Evolutionary conservation across 140 eudicot genomes (phyloP), one percentile per base, ranked within the genome.

Genomic region (Erigeron philadelphicus): DNA sequence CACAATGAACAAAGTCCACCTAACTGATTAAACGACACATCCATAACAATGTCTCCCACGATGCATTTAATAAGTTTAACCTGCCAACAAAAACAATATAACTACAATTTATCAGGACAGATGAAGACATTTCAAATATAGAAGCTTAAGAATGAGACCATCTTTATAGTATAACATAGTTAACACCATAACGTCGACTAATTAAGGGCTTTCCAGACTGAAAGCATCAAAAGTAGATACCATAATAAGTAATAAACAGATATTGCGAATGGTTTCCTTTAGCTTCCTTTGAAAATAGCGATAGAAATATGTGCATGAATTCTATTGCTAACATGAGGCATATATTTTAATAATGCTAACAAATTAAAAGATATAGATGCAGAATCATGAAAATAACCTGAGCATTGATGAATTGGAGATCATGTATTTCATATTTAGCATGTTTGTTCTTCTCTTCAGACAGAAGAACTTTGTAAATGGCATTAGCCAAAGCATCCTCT

Each of bases 1-100:
- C 93, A 76, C 16, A 94, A 84, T 11, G 97, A 81, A 67, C 84
- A 80, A 62, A 89, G 95, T 47, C 99, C 99, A 57, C 97, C 95
- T 53, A 87, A 71, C 82, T 87, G 95, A 75, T 87, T 87, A 77
- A 90, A 85, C 64, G 99, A 87, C 56, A 94, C 64, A 42, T 94
- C 99, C n/a, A 89, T 66, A 10, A 75, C 62, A 13, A 84, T 74
- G 70, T 72, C 79, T 41, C 72, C 77, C 50, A 89, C 91, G 11
- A 80, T 60, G 83, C 97, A 93, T 77, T 89, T 89, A 53, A 94
- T 91, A 15, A 94, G 84, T 70, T 85, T 89, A 7, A 89, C 95
- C 99, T 94, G 89, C 79, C 72, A 83, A 44, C 65, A 50, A 50
- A 77, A 82, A 79, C 61, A n/a, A 47, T 47, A 77, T 42, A 21